Evolutionary conservation across 495 filamentous ascomycete genomes (phyloP).

Genomic region (Hypoxylon perforatum): DNA sequence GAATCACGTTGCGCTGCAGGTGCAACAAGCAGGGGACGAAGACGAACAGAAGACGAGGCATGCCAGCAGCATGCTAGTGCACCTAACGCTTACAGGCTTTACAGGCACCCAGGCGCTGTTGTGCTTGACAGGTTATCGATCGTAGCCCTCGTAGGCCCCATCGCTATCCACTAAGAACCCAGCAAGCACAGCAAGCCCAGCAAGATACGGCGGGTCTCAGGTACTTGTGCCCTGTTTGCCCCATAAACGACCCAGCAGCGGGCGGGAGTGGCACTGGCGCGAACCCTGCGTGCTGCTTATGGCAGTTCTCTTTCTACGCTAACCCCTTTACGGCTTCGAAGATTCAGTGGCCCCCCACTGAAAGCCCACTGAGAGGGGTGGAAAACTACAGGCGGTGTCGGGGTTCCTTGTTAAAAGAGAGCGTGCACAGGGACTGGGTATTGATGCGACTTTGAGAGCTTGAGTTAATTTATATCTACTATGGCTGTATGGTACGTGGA

Average conservation of each 20-base stretch:
- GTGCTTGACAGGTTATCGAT: constrained; percentile 17
- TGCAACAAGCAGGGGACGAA: constrained; percentile 32
- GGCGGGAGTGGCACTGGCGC: constrained; percentile 36
- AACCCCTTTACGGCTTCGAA: constrained; percentile 19
- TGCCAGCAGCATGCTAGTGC: background rate
- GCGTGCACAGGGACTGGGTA: background rate
- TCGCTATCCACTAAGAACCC: background rate
- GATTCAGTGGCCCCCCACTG: constrained; percentile 10
- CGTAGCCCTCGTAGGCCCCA: background rate
- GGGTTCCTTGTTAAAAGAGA: constrained; percentile 30
- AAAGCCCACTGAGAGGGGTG: constrained; percentile 31
- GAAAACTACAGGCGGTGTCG: constrained; percentile 45
- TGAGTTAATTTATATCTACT: background rate
- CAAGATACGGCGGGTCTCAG: too few relatives aligned
- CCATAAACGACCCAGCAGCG: constrained; percentile 13
- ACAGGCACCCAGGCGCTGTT: background rate
- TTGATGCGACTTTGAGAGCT: background rate
- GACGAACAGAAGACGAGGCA: constrained; percentile 26
- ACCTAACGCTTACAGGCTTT: constrained; percentile 4
- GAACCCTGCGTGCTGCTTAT: constrained; percentile 43
- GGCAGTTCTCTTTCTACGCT: constrained; percentile 35
- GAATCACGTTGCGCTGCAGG: constrained; percentile 47
- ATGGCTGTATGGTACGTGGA: too few relatives aligned
- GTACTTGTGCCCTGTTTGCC: too few relatives aligned
- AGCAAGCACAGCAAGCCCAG: too few relatives aligned